Evolutionary conservation across 257 asterid species (phyloP).

Genomic region (Gynochthodes officinalis): DNA sequence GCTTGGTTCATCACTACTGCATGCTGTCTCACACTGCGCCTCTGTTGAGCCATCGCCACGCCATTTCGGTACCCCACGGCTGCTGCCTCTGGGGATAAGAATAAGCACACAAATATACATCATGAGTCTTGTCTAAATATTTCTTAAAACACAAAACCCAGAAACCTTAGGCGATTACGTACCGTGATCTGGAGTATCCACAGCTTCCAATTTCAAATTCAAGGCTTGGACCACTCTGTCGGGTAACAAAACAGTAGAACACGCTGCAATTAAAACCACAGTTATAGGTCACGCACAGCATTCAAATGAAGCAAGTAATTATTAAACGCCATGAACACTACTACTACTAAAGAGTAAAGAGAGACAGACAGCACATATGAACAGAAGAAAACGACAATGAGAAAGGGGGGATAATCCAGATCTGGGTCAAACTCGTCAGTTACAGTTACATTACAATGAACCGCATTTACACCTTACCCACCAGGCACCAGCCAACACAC

Average conservation of each 20-base stretch:
- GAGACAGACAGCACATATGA: background rate
- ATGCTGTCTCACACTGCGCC: constrained; percentile 23
- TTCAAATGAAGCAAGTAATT: no score
- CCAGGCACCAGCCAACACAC: constrained; percentile 5
- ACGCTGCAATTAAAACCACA: constrained; percentile 32
- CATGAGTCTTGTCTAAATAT: background rate
- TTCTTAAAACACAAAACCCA: background rate
- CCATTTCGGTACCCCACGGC: constrained; percentile 19
- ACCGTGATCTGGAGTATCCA: constrained; percentile 25
- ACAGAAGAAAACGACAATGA: background rate
- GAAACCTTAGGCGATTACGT: no score
- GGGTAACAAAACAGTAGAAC: constrained; percentile 54
- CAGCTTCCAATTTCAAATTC: constrained; percentile 46
- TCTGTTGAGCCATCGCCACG: constrained; percentile 26
- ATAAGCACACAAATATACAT: background rate
- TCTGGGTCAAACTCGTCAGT: background rate
- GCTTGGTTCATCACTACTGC: constrained; percentile 26
- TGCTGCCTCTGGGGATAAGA: constrained; percentile 3
- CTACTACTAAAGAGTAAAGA: background rate
- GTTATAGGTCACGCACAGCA: background rate
- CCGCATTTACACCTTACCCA: background rate
- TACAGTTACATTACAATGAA: background rate
- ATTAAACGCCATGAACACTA: background rate
- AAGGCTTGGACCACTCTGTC: constrained; percentile 65
- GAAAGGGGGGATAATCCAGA: background rate